Evolutionary conservation across 177 flowering plant genomes (phyloP).

Genomic region (Vitis hybrid): DNA sequence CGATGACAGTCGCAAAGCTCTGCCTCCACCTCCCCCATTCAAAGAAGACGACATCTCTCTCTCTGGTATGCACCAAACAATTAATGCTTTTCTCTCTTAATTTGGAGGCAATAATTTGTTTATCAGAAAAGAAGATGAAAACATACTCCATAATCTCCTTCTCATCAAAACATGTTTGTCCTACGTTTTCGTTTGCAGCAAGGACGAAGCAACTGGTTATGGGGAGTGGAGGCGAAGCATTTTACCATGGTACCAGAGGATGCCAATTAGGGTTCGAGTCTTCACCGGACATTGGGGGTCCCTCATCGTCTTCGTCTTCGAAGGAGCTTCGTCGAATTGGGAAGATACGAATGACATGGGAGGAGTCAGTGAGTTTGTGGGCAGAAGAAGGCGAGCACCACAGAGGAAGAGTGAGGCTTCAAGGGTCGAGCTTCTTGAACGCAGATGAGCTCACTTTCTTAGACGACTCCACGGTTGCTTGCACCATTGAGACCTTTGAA

Average conservation of each 20-base stretch:
- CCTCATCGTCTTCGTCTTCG: slow-evolving; percentile 24
- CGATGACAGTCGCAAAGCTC: slow-evolving; percentile 14
- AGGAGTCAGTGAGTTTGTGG: slow-evolving; percentile 75
- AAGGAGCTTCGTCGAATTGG: slow-evolving; percentile 56
- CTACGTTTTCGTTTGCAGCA: slow-evolving; percentile 21
- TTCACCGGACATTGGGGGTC: slow-evolving; percentile 17
- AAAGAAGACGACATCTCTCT: slow-evolving; percentile 39
- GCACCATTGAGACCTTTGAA: slow-evolving; percentile 62
- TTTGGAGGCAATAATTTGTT: background rate
- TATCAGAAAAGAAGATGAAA: too few species aligned
- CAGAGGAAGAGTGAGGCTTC: slow-evolving; percentile 57
- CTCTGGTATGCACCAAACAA: slow-evolving; percentile 19
- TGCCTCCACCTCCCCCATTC: slow-evolving; percentile 38
- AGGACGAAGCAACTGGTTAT: slow-evolving; percentile 36
- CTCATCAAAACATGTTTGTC: background rate
- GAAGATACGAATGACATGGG: slow-evolving; percentile 75
- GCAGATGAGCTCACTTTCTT: slow-evolving; percentile 68
- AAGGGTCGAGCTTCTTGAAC: slow-evolving; percentile 54
- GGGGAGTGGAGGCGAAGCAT: slow-evolving; percentile 24
- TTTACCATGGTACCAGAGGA: slow-evolving; percentile 20
- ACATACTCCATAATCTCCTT: background rate
- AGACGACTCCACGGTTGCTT: slow-evolving; percentile 77
- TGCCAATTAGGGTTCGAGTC: slow-evolving; percentile 36
- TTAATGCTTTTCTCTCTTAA: background rate
- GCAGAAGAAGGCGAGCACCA: slow-evolving; percentile 59